A percentile compares a stretch with the other conserved stretches of the same genome.
Evolutionary conservation across 129 eudicot species (phyloP).

Genomic region (Chrysanthemum seticuspe): DNA sequence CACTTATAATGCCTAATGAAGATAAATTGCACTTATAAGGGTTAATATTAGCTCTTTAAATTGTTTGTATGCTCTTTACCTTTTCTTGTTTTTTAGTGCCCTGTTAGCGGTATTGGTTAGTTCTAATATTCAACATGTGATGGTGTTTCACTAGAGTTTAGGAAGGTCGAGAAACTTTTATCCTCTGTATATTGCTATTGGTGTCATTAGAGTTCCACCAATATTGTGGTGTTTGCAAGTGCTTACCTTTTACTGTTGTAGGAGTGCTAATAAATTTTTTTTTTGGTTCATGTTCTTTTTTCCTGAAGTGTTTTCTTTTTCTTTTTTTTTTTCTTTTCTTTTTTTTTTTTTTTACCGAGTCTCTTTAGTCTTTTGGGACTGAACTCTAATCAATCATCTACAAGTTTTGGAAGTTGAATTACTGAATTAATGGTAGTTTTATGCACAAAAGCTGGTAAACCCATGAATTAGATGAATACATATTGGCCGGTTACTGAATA

Average conservation of each 20-base stretch:
- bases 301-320: no score
- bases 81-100: not conserved
- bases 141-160: not conserved
- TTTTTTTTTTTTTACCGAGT: not conserved
- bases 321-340: not conserved
- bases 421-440: not conserved
- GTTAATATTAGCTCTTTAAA: not conserved
- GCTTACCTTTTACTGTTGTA: not conserved
- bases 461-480: not conserved
- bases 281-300: not conserved
- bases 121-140: not conserved
- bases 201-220: not conserved
- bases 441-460: not conserved
- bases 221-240: not conserved
- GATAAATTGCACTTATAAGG: not conserved
- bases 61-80: not conserved
- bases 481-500: not conserved
- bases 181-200: conserved; percentile 1
- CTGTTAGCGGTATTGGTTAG: not conserved
- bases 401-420: not conserved
- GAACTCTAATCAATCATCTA: conserved; percentile 4
- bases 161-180: not conserved
- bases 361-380: not conserved
- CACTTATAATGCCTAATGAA: no score
- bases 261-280: not conserved